A percentile compares a stretch with the other conserved stretches of the same genome.
Conservation (phyloP, 2,329 filamentous ascomycete species). For the Dactylellina parvicollis region DNA sequence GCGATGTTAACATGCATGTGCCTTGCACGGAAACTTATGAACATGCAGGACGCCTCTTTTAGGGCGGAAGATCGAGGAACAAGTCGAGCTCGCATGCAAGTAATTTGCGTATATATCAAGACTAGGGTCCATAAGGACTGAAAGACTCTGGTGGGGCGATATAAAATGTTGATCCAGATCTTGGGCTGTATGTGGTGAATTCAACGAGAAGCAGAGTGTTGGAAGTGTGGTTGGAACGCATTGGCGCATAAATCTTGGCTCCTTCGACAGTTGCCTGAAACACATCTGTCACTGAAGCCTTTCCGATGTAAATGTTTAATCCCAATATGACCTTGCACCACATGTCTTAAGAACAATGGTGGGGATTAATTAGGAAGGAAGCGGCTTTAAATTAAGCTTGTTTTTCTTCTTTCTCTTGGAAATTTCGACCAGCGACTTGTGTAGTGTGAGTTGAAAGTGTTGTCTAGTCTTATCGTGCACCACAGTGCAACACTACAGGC, state of each 20-base stretch:
- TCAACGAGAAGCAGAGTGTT: conserved; percentile 9
- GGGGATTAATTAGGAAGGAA: too few relatives aligned
- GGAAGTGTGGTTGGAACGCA: neutral
- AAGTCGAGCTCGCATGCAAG: neutral
- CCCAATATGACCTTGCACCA: too few relatives aligned
- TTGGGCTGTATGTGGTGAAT: conserved; percentile 9
- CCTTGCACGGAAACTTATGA: too few relatives aligned
- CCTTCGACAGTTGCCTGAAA: conserved; percentile 30
- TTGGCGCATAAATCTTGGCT: conserved; percentile 48
- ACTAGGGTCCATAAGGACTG: neutral
- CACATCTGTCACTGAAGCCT: neutral
- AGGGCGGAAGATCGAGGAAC: neutral
- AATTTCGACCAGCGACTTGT: too few relatives aligned
- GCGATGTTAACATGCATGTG: conserved; percentile 1
- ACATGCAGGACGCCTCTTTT: neutral
- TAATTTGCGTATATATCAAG: neutral
- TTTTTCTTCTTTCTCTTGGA: too few relatives aligned
- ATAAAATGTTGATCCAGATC: conserved; percentile 20
- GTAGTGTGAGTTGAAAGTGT: too few relatives aligned
- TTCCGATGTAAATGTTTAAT: neutral
- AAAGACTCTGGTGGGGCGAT: neutral
- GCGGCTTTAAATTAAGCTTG: too few relatives aligned
- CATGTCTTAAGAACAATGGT: too few relatives aligned
- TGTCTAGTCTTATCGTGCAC: too few relatives aligned
- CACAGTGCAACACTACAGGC: too few relatives aligned